These are phyloP conservation scores for Dunaliella primolecta DNA, from an alignment of 139 green algal species.

Conservation along the genomic window DNA sequence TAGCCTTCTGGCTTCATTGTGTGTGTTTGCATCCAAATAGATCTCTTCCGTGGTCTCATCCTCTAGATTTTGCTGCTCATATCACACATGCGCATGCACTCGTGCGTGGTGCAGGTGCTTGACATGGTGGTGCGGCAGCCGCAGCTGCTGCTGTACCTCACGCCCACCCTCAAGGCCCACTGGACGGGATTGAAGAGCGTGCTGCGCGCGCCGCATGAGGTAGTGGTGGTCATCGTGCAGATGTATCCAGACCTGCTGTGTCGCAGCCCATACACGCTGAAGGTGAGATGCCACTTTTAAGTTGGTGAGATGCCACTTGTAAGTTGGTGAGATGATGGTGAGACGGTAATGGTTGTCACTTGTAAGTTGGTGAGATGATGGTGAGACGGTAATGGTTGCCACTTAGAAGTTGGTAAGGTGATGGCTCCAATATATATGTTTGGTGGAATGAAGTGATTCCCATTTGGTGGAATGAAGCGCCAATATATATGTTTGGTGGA, in stretches of 20 bases:
- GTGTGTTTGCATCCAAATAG: no score
- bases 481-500: no score
- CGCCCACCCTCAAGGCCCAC: constrained; percentile 23
- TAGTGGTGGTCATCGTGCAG: constrained; percentile 20
- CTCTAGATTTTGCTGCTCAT: not conserved
- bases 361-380: no score
- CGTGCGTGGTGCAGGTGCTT: not conserved
- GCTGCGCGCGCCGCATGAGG: constrained; percentile 19
- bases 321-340: no score
- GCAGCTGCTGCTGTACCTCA: constrained; percentile 29
- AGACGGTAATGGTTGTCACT: no score
- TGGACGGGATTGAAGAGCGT: constrained; percentile 17
- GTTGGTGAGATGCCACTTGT: no score
- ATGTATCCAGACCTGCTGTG: constrained; percentile 1
- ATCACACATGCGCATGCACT: not conserved
- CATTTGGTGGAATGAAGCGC: no score
- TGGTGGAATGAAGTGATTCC: no score
- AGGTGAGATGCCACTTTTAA: not conserved
- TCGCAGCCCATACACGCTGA: not conserved
- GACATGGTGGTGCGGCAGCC: constrained; percentile 38
- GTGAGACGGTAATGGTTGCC: no score
- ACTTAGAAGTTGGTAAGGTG: no score
- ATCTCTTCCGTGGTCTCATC: no score
- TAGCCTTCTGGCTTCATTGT: not conserved
- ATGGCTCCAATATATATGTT: no score